Percentiles rank a stretch among this genome's conserved stretches.
Conservation (phyloP, 176 grass and related monocot genomes). For the Juncus inflexus region DNA sequence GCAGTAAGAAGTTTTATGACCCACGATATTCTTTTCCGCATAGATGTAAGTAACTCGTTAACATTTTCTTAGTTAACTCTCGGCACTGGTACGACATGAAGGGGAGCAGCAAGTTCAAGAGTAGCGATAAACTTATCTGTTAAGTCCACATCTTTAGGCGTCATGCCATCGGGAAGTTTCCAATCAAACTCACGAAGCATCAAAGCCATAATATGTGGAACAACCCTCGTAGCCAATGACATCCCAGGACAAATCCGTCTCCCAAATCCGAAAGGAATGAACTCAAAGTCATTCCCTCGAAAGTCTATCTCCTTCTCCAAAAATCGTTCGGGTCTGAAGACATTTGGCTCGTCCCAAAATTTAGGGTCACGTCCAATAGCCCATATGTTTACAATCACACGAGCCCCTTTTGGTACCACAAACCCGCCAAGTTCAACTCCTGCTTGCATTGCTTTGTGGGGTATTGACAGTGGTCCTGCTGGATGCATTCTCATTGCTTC, state of each 20-base stretch:
- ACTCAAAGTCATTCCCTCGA: slow-evolving; percentile 6
- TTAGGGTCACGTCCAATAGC: slow-evolving; percentile 2
- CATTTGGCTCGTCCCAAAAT: slow-evolving; percentile 9
- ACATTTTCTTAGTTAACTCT: too few relatives aligned
- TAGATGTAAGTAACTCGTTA: too few relatives aligned
- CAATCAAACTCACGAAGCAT: slow-evolving; percentile 12
- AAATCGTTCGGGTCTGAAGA: slow-evolving; percentile 20
- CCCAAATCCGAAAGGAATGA: slow-evolving; percentile 11
- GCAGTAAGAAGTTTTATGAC: too few relatives aligned
- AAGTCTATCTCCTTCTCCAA: slow-evolving; percentile 9
- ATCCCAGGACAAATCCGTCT: slow-evolving; percentile 11
- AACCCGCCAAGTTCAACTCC: slow-evolving; percentile 3
- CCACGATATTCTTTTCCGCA: too few relatives aligned
- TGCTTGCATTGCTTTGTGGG: not conserved
- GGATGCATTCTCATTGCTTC: slow-evolving; percentile 1
- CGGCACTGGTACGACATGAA: not conserved
- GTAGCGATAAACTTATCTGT: not conserved
- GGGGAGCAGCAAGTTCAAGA: slow-evolving; percentile 8
- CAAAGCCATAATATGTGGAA: slow-evolving; percentile 10
- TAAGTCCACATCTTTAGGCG: slow-evolving; percentile 2
- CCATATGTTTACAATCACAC: slow-evolving; percentile 14
- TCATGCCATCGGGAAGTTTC: not conserved
- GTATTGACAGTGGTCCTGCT: not conserved
- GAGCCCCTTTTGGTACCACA: not conserved
- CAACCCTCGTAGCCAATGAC: slow-evolving; percentile 1